Conservation (phyloP, 345 rosid genomes). For the Stellera chamaejasme region DNA sequence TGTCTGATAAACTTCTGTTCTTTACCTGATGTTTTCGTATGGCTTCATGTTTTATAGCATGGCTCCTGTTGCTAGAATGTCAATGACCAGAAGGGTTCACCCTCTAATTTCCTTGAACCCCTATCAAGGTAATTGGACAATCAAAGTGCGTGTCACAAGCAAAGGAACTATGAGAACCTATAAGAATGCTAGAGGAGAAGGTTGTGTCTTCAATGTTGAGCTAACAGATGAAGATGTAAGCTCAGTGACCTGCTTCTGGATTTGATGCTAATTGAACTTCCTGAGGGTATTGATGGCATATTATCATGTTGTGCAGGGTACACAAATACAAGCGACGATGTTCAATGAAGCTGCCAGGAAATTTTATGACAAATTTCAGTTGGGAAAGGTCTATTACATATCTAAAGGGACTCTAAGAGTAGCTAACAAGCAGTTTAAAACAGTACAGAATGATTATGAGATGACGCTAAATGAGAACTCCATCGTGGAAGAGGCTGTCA, state of each 20-base stretch:
- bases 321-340: conserved; percentile 96
- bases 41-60: conserved; percentile 31
- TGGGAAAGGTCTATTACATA: conserved; percentile 85
- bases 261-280: background rate
- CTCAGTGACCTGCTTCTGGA: background rate
- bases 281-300: background rate
- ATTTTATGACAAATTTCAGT: conserved; percentile 59
- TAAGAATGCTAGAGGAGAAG: conserved; percentile 84
- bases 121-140: conserved; percentile 94
- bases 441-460: conserved; percentile 88
- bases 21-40: background rate
- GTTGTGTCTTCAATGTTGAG: conserved; percentile 94
- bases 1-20: background rate
- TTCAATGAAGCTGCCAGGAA: conserved; percentile 87
- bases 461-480: conserved; percentile 87
- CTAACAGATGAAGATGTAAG: conserved; percentile 93
- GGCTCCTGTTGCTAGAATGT: conserved; percentile 78
- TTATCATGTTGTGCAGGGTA: conserved; percentile 40
- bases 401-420: conserved; percentile 74
- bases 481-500: conserved; percentile 69
- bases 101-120: conserved; percentile 93
- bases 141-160: conserved; percentile 80
- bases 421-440: conserved; percentile 87
- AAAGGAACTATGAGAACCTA: conserved; percentile 85
- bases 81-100: conserved; percentile 90